A percentile compares a stretch with the other conserved stretches of the same genome.
phyloP scores from a whole-genome alignment of 1,284 basidiomycete species.

The Rhodotorula sp. region DNA sequence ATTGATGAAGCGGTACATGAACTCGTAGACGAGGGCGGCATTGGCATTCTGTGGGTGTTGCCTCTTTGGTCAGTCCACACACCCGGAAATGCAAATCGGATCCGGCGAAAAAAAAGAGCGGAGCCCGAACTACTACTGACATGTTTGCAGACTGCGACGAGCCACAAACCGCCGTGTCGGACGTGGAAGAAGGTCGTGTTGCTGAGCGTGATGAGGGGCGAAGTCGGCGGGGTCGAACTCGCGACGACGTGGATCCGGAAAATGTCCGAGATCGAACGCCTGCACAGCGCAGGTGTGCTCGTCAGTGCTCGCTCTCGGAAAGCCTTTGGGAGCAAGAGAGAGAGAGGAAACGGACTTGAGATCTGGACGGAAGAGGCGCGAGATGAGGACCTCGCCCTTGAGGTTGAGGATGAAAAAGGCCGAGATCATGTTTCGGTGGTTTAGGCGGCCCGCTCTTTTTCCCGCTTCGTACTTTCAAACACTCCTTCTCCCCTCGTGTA shows the following conservation, averaged over 20 bases:
- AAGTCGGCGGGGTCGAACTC: slow-evolving; percentile 70
- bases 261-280: slow-evolving; percentile 95
- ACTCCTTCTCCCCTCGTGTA: no score
- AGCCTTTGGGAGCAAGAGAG: background rate
- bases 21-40: slow-evolving; percentile 96
- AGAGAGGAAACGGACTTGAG: slow-evolving; percentile 72
- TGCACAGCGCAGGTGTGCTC: slow-evolving; percentile 47
- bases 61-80: background rate
- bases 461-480: no score
- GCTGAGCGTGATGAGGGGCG: slow-evolving; percentile 97
- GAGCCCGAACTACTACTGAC: slow-evolving; percentile 55
- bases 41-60: slow-evolving; percentile 81
- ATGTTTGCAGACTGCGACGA: slow-evolving; percentile 54
- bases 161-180: slow-evolving; percentile 56
- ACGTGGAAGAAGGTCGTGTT: slow-evolving; percentile 67
- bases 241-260: slow-evolving; percentile 96
- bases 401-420: slow-evolving; percentile 42
- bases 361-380: slow-evolving; percentile 85
- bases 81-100: background rate
- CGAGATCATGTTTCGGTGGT: slow-evolving; percentile 16
- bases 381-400: slow-evolving; percentile 77
- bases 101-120: background rate
- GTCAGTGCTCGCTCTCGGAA: background rate
- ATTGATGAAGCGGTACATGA: slow-evolving; percentile 90
- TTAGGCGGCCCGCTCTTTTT: no score